Conservation (phyloP, 805 yeast species). For the Sungouiozyma ichnusensis region DNA sequence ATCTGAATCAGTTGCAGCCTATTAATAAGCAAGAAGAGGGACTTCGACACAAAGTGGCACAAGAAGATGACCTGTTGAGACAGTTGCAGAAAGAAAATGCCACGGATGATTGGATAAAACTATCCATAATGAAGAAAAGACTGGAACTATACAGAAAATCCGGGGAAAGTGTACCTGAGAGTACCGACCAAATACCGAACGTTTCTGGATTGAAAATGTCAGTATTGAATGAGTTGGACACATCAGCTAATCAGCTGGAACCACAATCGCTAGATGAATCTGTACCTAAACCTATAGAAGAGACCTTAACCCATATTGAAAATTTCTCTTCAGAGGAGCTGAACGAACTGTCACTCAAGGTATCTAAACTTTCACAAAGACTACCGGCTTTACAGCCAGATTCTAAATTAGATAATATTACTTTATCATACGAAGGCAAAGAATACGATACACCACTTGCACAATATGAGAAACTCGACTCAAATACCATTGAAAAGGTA, state of each 20-base stretch:
- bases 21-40: conserved; percentile 10
- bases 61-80: conserved; percentile 20
- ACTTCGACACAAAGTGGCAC: conserved; percentile 8
- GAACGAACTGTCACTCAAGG: conserved; percentile 2
- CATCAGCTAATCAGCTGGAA: neutral
- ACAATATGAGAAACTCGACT: conserved; percentile 1
- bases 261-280: conserved; percentile 3
- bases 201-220: conserved; percentile 20
- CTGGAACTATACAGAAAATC: conserved; percentile 15
- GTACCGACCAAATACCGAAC: conserved; percentile 13
- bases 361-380: conserved; percentile 31
- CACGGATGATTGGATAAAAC: conserved; percentile 31
- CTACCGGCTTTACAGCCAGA: conserved; percentile 29
- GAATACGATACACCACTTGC: conserved; percentile 7
- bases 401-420: conserved; percentile 22
- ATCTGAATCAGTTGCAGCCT: conserved; percentile 19
- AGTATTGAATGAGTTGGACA: conserved; percentile 6
- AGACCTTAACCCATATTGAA: neutral
- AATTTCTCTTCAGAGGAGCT: conserved; percentile 1
- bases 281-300: conserved; percentile 8
- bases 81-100: conserved; percentile 25
- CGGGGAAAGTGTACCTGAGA: conserved; percentile 13
- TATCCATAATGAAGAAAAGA: conserved; percentile 23
- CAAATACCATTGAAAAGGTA: conserved; percentile 3
- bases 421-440: conserved; percentile 22